Evolutionary conservation across 2,329 filamentous ascomycete genomes (phyloP).

Genomic region (Aspergillus fijiensis): DNA sequence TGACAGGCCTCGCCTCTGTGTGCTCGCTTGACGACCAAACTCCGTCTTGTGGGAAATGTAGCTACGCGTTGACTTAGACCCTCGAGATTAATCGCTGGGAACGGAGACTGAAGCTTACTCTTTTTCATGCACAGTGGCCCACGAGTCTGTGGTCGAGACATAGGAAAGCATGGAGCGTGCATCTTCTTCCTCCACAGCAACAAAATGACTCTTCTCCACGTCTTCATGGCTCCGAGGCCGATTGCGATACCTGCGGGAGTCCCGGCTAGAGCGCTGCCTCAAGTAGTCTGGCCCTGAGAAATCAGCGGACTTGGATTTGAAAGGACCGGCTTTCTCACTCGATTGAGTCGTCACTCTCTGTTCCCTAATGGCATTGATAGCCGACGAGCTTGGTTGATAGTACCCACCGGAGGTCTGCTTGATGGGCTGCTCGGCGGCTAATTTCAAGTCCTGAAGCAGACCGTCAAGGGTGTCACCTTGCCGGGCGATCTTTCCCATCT

Average conservation of each 20-base stretch:
- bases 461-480: conserved; percentile 28
- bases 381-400: background rate
- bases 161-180: conserved; percentile 17
- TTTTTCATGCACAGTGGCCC: conserved; percentile 22
- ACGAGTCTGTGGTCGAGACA: conserved; percentile 24
- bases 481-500: conserved; percentile 31
- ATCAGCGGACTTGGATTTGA: background rate
- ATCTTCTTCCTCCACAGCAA: conserved; percentile 13
- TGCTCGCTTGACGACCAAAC: background rate
- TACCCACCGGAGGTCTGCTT: background rate
- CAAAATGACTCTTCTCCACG: conserved; percentile 2
- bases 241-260: conserved; percentile 20
- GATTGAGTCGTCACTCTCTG: background rate
- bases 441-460: conserved; percentile 30
- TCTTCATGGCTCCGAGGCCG: conserved; percentile 5
- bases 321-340: background rate
- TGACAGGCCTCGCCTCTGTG: background rate
- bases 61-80: background rate
- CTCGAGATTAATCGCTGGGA: background rate
- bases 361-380: background rate
- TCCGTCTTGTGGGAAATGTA: background rate
- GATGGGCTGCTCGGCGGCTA: conserved; percentile 8
- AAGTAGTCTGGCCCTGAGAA: background rate
- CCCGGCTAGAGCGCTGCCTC: conserved; percentile 11
- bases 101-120: conserved; percentile 19